These are phyloP conservation scores for Euphorbia peplus DNA, from an alignment of 345 rosid genomes.

Conservation along the genomic window DNA sequence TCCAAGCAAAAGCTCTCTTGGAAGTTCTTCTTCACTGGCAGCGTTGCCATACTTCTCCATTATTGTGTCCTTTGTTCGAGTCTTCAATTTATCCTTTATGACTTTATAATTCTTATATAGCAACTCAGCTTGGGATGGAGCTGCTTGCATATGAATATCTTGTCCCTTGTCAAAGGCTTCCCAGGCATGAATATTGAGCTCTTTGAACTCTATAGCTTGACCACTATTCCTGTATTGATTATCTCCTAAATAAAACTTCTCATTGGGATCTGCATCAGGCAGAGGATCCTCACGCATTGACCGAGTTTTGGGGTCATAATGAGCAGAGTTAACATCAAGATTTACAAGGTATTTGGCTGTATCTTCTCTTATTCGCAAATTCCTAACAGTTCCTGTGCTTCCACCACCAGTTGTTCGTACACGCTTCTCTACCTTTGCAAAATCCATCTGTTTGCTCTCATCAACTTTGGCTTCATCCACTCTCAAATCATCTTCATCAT, in stretches of 20 bases:
- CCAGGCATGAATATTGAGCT: conserved; percentile 56
- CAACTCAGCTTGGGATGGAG: conserved; percentile 74
- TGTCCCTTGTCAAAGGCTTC: conserved; percentile 75
- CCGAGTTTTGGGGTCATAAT: conserved; percentile 73
- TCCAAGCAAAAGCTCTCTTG: conserved; percentile 59
- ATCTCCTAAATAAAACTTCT: conserved; percentile 70
- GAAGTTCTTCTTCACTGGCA: conserved; percentile 58
- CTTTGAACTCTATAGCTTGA: conserved; percentile 68
- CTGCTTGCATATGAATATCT: conserved; percentile 72
- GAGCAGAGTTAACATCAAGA: conserved; percentile 74
- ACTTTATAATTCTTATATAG: conserved; percentile 43
- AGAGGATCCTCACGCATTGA: conserved; percentile 84
- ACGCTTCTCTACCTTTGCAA: conserved; percentile 96
- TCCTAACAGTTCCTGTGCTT: conserved; percentile 97
- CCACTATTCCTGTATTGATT: conserved; percentile 70
- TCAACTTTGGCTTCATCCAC: conserved; percentile 87
- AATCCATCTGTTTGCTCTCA: conserved; percentile 95
- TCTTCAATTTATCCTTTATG: conserved; percentile 51
- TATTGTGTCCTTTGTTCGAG: conserved; percentile 47
- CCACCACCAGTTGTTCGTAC: conserved; percentile 97
- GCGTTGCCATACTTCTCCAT: conserved; percentile 66
- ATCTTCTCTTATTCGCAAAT: conserved; percentile 77
- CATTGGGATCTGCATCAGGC: conserved; percentile 74
- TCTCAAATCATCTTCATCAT: conserved; percentile 70
- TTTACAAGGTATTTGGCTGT: conserved; percentile 70